These are phyloP conservation scores for Rhynchospora pubera DNA, from an alignment of 176 grass and related monocot genomes.

Conservation along the genomic window DNA sequence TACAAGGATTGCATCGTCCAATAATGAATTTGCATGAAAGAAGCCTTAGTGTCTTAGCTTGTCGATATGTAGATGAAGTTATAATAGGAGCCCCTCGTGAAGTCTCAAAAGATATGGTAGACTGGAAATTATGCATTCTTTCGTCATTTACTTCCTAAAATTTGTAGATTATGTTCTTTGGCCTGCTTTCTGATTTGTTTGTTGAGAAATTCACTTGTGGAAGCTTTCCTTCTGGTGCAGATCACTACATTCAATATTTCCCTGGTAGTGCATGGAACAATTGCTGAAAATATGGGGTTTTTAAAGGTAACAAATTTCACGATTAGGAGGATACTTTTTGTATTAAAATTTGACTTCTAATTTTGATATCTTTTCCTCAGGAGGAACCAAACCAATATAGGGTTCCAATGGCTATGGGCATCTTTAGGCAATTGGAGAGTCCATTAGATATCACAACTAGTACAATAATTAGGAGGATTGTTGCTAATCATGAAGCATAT, in stretches of 20 bases:
- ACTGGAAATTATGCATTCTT: conserved; percentile 11
- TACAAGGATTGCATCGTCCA: conserved; percentile 72
- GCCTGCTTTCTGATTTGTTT: not conserved
- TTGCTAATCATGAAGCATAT: conserved; percentile 91
- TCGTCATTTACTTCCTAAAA: not conserved
- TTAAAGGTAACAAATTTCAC: conserved; percentile 31
- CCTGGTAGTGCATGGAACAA: conserved; percentile 62
- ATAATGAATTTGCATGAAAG: conserved; percentile 94
- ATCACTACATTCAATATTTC: conserved; percentile 83
- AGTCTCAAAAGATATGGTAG: conserved; percentile 90
- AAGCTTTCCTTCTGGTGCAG: conserved; percentile 31
- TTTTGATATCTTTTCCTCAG: conserved; percentile 27
- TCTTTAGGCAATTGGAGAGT: conserved; percentile 57
- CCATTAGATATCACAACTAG: conserved; percentile 85
- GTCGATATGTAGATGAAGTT: conserved; percentile 93
- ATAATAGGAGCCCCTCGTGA: conserved; percentile 94
- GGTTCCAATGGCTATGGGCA: conserved; percentile 78
- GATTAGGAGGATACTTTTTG: not conserved
- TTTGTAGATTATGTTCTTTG: not conserved
- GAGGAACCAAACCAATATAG: conserved; percentile 72
- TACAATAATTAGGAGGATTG: conserved; percentile 91
- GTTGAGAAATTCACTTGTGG: not conserved
- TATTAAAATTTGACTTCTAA: not conserved
- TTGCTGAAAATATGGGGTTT: conserved; percentile 76
- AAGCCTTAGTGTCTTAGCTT: conserved; percentile 95